phyloP scores from a whole-genome alignment of 2,329 filamentous ascomycete species.

The Curvularia eragrostidis region DNA sequence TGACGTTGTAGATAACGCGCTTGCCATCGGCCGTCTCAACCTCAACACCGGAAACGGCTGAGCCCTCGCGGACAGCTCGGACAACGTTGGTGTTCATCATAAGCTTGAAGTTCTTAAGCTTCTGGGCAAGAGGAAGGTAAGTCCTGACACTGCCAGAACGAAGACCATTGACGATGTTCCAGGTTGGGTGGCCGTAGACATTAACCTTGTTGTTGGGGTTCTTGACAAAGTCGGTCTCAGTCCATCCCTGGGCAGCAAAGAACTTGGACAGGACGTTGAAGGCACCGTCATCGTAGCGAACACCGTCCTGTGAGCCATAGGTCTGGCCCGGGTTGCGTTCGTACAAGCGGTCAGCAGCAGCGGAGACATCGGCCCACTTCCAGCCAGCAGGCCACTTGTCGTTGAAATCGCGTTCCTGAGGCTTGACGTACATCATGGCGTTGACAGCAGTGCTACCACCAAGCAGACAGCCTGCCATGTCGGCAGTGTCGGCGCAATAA shows the following conservation, averaged over 20 bases:
- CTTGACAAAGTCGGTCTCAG: constrained; percentile 66
- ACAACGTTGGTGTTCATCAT: constrained; percentile 70
- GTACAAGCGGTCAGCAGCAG: constrained; percentile 70
- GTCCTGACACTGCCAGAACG: constrained; percentile 73
- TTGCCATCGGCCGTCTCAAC: constrained; percentile 56
- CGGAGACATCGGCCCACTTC: constrained; percentile 68
- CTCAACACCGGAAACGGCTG: constrained; percentile 69
- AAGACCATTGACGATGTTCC: constrained; percentile 69
- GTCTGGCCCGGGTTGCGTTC: constrained; percentile 72
- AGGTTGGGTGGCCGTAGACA: constrained; percentile 66
- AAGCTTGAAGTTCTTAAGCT: constrained; percentile 69
- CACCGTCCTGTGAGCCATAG: constrained; percentile 68
- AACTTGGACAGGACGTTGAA: constrained; percentile 69
- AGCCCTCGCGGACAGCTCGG: constrained; percentile 67
- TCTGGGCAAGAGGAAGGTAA: constrained; percentile 68
- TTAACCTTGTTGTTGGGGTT: constrained; percentile 67
- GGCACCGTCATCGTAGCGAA: constrained; percentile 68
- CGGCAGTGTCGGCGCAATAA: constrained; percentile 69
- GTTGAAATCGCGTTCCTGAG: constrained; percentile 65
- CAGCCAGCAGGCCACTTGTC: constrained; percentile 75
- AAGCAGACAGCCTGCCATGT: constrained; percentile 73
- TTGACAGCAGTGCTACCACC: constrained; percentile 72
- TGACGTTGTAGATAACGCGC: constrained; percentile 60
- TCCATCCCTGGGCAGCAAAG: constrained; percentile 66
- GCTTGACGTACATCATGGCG: constrained; percentile 46